Evolutionary conservation across 768 basidiomycete species (phyloP), one percentile per base, ranked within the genome.

Genomic region (Tulasnella sp.): DNA sequence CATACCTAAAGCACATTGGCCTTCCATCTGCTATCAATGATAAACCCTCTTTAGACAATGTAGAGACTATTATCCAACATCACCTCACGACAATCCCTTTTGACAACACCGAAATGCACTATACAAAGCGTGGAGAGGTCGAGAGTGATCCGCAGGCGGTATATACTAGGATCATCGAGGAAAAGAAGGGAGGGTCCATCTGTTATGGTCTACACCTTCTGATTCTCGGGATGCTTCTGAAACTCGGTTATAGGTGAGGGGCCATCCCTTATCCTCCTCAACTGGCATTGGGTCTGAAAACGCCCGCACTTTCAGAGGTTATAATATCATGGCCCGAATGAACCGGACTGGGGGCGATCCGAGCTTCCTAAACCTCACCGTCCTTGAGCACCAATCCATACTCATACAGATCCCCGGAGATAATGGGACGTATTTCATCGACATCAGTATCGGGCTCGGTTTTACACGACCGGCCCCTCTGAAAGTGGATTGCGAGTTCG

Each of bases 101-200:
- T 24, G 58, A 59, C 32, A 59, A 59, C 21, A 59, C 58, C 29
- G 29, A 59, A 4, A 51, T 59, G 48, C 58, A 59, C 34, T 59
- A 59, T 21, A 48, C 24, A 47, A 17, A 27, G 43, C 19, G 19
- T 26, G 47, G 58, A 7, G 11, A 49, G 11, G 38, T 59, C 19
- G 29, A 51, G 17, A 47, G 48, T 23, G 32, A 44, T 32, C 47
- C 58, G 2, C 21, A 49, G 23, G 58, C 13, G 19, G 47, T 59
- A 11, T 59, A 50, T 29, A 51, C 27, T 23, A 45, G 58, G 10
- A 13, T 48, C 29, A 47, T 59, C 9, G 24, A 17, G 8, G 48
- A 51, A 13, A 50, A 48, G 11, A 48, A 29, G 8, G 58, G 58
- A 34, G 58, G 58, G 8, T 17, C 29, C 5, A 50, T 32, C 11